A percentile compares a stretch with the other conserved stretches of the same genome.
Evolutionary conservation across 140 eudicot species (phyloP).

Genomic region (Erigeron philadelphicus): DNA sequence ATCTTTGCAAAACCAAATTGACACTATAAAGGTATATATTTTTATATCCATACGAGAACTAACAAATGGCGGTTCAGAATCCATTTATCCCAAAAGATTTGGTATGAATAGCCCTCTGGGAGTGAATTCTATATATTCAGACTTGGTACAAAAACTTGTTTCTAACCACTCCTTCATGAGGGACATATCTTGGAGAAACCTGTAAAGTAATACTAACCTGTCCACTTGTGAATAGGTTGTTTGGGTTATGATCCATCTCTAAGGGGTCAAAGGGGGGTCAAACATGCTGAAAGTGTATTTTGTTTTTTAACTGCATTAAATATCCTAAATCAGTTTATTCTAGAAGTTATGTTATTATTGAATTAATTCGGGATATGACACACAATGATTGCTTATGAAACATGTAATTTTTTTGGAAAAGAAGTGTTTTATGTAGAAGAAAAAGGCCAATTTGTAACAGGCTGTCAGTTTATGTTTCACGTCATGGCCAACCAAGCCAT

Average conservation of each 20-base stretch:
- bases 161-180: background rate
- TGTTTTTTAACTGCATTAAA: too few species aligned
- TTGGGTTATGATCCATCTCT: background rate
- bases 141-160: too few species aligned
- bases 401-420: too few species aligned
- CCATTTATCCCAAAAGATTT: background rate
- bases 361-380: too few species aligned
- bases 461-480: too few species aligned
- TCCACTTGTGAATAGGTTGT: background rate
- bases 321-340: too few species aligned
- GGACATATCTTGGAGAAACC: background rate
- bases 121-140: background rate
- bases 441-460: too few species aligned
- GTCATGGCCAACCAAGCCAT: too few species aligned
- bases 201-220: background rate
- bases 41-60: background rate
- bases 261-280: background rate
- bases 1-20: conserved; percentile 54
- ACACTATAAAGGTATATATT: conserved; percentile 44
- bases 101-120: background rate
- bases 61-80: background rate
- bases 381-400: too few species aligned
- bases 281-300: background rate
- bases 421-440: too few species aligned
- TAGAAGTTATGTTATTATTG: too few species aligned